A percentile compares a stretch with the other conserved stretches of the same genome.
Conservation (phyloP, 306 rosid genomes). For the Cajanus cajan region DNA sequence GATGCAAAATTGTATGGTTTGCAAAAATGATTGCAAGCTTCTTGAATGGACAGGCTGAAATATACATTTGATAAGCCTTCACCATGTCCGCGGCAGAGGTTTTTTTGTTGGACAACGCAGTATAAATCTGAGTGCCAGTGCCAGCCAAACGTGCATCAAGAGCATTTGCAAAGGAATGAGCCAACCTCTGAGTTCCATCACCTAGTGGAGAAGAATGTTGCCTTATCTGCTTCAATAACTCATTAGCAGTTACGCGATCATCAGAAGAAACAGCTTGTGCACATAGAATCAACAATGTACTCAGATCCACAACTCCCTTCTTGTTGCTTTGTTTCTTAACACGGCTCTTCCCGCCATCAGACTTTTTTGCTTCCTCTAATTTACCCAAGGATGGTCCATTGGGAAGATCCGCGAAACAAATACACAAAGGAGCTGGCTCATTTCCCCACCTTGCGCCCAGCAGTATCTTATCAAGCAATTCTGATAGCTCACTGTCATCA, state of each 20-base stretch:
- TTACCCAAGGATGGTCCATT: slow-evolving; percentile 11
- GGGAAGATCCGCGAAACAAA: slow-evolving; percentile 5
- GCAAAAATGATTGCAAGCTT: slow-evolving; percentile 49
- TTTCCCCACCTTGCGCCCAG: slow-evolving; percentile 28
- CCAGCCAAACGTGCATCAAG: slow-evolving; percentile 70
- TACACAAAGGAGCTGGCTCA: not conserved
- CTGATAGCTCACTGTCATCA: slow-evolving; percentile 56
- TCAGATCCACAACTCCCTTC: slow-evolving; percentile 53
- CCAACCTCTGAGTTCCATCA: slow-evolving; percentile 61
- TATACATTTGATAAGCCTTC: slow-evolving; percentile 54
- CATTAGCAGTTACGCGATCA: slow-evolving; percentile 48
- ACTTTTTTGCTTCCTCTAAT: slow-evolving; percentile 33
- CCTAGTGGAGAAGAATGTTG: slow-evolving; percentile 57
- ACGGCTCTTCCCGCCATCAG: slow-evolving; percentile 37
- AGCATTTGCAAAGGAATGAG: slow-evolving; percentile 58
- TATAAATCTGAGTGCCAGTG: slow-evolving; percentile 53
- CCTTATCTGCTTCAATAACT: slow-evolving; percentile 56
- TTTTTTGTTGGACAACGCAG: slow-evolving; percentile 43
- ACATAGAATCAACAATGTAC: slow-evolving; percentile 47
- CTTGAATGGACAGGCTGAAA: slow-evolving; percentile 55
- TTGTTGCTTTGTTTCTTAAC: slow-evolving; percentile 36
- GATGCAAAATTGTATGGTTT: slow-evolving; percentile 44
- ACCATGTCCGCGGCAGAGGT: slow-evolving; percentile 54
- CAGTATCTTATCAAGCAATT: slow-evolving; percentile 54
- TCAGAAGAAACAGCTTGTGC: slow-evolving; percentile 62